phyloP scores from a whole-genome alignment of 2,329 filamentous ascomycete species.

The Ophiostoma tasmaniense region DNA sequence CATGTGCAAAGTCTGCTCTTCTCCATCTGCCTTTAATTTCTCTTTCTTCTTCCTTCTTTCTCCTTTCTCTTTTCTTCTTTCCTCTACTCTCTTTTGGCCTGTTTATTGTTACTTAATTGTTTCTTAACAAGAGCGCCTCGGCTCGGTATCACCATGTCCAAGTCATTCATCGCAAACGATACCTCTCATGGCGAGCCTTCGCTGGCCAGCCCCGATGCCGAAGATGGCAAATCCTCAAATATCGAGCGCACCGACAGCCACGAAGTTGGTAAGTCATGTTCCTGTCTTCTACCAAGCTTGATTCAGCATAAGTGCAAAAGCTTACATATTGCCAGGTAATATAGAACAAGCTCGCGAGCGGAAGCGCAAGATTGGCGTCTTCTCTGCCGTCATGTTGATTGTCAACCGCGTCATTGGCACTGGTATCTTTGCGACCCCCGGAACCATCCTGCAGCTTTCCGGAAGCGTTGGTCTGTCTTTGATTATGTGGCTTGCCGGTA shows the following conservation, averaged over 20 bases:
- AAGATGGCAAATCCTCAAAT: neutral
- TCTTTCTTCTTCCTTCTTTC: neutral
- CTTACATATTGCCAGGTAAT: neutral
- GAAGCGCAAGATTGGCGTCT: slow-evolving; percentile 48
- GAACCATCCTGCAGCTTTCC: slow-evolving; percentile 46
- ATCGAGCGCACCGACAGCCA: neutral
- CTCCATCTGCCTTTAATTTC: no score
- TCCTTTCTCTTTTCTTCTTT: neutral
- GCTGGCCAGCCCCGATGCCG: neutral
- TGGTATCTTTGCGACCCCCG: slow-evolving; percentile 58
- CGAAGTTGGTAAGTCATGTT: neutral
- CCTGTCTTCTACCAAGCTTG: neutral
- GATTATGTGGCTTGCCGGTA: slow-evolving; percentile 55
- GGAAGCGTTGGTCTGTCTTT: slow-evolving; percentile 55
- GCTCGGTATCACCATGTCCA: neutral
- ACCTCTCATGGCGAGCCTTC: neutral
- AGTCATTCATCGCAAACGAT: neutral
- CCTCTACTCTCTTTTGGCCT: neutral
- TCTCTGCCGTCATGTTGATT: slow-evolving; percentile 50
- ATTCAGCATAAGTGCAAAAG: neutral
- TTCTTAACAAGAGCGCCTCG: neutral
- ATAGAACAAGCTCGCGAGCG: slow-evolving; percentile 33
- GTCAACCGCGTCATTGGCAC: slow-evolving; percentile 60
- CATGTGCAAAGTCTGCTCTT: neutral
- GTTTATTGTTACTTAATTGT: neutral